phyloP scores from a whole-genome alignment of 441 rosid genomes.

The Francoa sonchifolia region DNA sequence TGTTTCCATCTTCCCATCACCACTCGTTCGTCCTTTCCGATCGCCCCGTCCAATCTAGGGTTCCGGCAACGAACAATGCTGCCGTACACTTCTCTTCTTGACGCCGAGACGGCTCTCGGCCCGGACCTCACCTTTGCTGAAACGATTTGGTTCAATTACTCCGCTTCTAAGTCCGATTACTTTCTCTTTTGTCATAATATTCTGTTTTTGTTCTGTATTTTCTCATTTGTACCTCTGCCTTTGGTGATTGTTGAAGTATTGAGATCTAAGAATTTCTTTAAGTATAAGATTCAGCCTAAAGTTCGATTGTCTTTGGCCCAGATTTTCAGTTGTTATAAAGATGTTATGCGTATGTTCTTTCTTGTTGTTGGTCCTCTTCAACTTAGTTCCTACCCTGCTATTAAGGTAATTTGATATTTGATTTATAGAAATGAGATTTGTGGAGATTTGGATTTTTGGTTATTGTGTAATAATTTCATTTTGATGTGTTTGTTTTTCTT shows the following conservation, averaged over 20 bases:
- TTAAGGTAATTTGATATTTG: constrained; percentile 34
- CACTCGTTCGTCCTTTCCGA: no score
- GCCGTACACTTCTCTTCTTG: constrained; percentile 45
- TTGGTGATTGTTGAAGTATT: constrained; percentile 33
- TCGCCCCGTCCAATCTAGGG: no score
- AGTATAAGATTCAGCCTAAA: constrained; percentile 85
- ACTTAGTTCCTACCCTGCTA: constrained; percentile 63
- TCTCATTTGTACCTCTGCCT: constrained; percentile 67
- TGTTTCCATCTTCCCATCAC: no score
- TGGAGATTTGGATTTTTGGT: background rate
- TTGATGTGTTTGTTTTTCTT: background rate
- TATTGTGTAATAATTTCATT: background rate
- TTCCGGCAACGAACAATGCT: constrained; percentile 54
- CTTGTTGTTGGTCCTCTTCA: constrained; percentile 76
- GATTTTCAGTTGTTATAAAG: constrained; percentile 57
- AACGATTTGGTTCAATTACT: constrained; percentile 74
- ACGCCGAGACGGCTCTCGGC: constrained; percentile 62
- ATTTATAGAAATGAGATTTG: background rate
- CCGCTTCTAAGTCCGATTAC: constrained; percentile 71
- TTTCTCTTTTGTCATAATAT: constrained; percentile 73
- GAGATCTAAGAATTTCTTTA: constrained; percentile 39
- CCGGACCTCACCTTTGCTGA: constrained; percentile 61
- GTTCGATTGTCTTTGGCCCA: constrained; percentile 48
- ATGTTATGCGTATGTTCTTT: constrained; percentile 68
- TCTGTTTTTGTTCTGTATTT: constrained; percentile 53